Conservation (phyloP, 345 rosid species). For the Citrus sp. region DNA sequence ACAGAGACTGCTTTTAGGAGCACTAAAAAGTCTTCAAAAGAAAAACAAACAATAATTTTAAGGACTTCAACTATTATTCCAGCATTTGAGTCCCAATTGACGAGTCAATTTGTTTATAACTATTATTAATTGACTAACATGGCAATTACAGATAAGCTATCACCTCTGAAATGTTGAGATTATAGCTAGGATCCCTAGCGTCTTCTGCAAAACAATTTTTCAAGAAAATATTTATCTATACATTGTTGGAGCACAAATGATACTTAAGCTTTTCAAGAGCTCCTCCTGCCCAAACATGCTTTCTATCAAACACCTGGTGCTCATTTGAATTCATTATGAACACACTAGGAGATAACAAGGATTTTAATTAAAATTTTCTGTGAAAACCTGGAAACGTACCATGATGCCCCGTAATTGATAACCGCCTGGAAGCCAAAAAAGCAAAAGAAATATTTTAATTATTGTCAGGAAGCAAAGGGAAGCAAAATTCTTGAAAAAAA, state of each 20-base stretch:
- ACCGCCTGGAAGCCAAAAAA: slow-evolving; percentile 36
- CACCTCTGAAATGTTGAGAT: no score
- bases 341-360: neutral
- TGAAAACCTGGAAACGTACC: slow-evolving; percentile 28
- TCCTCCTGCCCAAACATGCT: slow-evolving; percentile 18
- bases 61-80: no score
- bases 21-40: no score
- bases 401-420: slow-evolving; percentile 64
- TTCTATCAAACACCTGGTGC: slow-evolving; percentile 45
- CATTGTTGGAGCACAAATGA: neutral
- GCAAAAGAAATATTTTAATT: neutral
- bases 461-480: neutral
- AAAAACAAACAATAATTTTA: no score
- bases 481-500: neutral
- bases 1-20: no score
- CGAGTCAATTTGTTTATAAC: no score
- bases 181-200: no score
- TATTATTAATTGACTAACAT: no score
- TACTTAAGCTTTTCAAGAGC: neutral
- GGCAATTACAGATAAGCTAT: no score
- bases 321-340: neutral
- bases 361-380: no score
- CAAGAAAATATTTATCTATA: neutral
- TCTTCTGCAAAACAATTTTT: neutral
- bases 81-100: no score